Base-by-base conservation (phyloP, 108 stramenopile genomes). In the Chaetoceros tenuissimus region DNA sequence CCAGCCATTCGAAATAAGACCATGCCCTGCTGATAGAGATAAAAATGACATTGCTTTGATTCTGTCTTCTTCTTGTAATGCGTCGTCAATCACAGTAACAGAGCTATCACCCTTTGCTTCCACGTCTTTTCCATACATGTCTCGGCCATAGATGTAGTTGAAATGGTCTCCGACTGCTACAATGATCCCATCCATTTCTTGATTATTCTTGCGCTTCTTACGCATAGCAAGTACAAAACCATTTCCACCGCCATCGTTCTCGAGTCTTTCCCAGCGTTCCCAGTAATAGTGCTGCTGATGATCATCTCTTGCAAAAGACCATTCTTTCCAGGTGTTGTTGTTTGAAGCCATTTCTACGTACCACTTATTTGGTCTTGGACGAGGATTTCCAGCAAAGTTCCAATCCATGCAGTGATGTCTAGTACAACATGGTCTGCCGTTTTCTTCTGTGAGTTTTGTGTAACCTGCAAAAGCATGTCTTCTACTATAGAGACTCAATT, bases 331-430 rank as follows among this genome's bases (percentile, higher is more conserved):
- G 13, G 51, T 49, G 47, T 77, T 44, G 1, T 16, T 21, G 24
- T 40, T 60, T 48, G 57, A 18, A n/a, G 2, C 28, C 52, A 71
- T 57, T 46, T 90, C 83, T 28, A 92, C 73, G 62, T 78, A 87
- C 93, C 93, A 94, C 60, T 89, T 92, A 67, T 94, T 94, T 18
- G 93, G 93, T 25, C 85, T 66, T 24, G 80, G 74, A 60, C 90
- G 77, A 24, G 75, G 60, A 18, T 54, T 64, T 30, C 77, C 72
- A 17, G 89, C 76, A 59, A 77, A 90, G 68, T 94, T 94, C 93
- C 93, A 94, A 61, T 94, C 93, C 26, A 94, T 78, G 56, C 77
- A 80, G 72, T 94, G 93, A 48, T 94, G 88, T 28, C 93, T 69
- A 10, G 90, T 92, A 23, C 79, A 80, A 28, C 80, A 31, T 26